Percentiles rank a stretch among this genome's conserved stretches.
phyloP scores from a whole-genome alignment of 164 flowering plant species.

The Sextonia rubra region DNA sequence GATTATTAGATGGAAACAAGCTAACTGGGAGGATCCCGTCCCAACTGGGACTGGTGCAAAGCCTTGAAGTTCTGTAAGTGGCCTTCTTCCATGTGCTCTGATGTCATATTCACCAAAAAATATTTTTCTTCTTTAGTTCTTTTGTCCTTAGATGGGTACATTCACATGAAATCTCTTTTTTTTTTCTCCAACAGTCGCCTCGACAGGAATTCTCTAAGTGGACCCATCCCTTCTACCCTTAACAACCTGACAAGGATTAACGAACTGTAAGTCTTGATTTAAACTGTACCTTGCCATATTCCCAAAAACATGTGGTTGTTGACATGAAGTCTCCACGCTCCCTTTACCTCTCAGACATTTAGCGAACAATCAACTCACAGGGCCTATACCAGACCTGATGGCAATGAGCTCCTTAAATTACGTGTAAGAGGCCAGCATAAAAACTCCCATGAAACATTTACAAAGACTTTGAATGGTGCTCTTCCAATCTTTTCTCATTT shows the following conservation, averaged over 20 bases:
- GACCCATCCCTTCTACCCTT: slow-evolving; percentile 56
- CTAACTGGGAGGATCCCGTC: slow-evolving; percentile 60
- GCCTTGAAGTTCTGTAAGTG: slow-evolving; percentile 97
- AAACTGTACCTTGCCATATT: neutral
- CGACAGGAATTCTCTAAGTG: slow-evolving; percentile 62
- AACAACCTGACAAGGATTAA: slow-evolving; percentile 53
- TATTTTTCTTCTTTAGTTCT: neutral
- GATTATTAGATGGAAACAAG: slow-evolving; percentile 79
- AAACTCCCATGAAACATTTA: neutral
- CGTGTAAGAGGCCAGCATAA: slow-evolving; percentile 48
- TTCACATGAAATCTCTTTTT: neutral
- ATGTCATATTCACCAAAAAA: neutral
- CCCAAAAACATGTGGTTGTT: neutral
- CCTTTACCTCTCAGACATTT: neutral
- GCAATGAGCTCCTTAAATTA: slow-evolving; percentile 50
- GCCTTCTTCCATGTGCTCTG: neutral
- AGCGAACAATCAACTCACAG: neutral
- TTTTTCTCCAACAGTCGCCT: slow-evolving; percentile 55
- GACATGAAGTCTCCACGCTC: neutral
- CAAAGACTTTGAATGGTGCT: neutral
- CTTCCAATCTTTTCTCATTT: neutral
- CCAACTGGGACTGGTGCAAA: slow-evolving; percentile 56
- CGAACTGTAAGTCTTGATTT: slow-evolving; percentile 53
- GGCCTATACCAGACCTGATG: neutral
- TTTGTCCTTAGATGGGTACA: neutral